Base-by-base conservation (phyloP, 2,329 filamentous ascomycete genomes). In the Alternaria longipes region DNA sequence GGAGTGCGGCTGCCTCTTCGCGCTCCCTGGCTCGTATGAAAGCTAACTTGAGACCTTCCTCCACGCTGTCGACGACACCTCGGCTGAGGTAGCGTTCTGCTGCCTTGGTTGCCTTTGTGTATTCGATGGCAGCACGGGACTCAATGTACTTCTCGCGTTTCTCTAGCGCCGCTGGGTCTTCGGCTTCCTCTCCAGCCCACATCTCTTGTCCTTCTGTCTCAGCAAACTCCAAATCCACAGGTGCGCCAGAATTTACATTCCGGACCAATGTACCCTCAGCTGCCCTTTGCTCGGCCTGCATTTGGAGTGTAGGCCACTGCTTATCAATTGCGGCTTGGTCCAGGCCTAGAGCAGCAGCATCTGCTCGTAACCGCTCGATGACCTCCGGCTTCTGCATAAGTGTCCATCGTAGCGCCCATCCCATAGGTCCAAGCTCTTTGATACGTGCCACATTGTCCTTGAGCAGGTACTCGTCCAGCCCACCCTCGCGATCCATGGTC, bases 341-440 rank as follows among this genome's bases (percentile, higher is more conserved):
- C 60, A 97, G 74, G 0, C 92, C 91, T 51, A 95, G 77, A 20
- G 81, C 81, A 59, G 83, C 81, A 62, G 93, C 84, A 82, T 97
- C 85, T 51, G 81, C 77, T 42, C 85, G 85, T 74, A 93, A 91
- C 66, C 86, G 83, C 67, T 86, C 85, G 77, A 89, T 88, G 52
- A 96, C 86, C 20, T 81, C 81, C 1, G 84, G 82, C 5, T 89
- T 93, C 82, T 94, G 92, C 90, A 97, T 93, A 63, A 99, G 84
- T 64, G 91, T 87, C 91, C 93, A 97, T 66, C 95, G 85, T 73
- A 99, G 82, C 70, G 90, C 88, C 95, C 95, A 99, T 7, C 95
- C 95, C 67, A 90, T 90, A 54, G 94, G 89, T 5, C 95, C 95
- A 59, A 99, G 84, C 79, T 97, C 92, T 82, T 90, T 91, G 74